phyloP scores from a whole-genome alignment of 768 basidiomycete species.

The Podaxis sp. region DNA sequence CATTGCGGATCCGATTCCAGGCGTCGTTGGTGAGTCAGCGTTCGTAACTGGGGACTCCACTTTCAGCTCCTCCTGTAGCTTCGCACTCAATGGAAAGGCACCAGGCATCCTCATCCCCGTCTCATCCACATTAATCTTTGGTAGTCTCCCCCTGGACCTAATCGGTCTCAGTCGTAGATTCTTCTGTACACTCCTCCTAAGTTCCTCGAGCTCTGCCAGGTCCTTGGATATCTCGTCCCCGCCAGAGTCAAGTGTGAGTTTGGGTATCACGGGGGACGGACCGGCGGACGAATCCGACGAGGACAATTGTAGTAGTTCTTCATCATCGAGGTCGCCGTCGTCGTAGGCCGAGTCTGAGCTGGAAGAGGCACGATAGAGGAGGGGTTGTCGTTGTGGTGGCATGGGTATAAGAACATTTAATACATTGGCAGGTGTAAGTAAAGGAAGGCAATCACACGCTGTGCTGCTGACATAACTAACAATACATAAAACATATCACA shows the following conservation, averaged over 20 bases:
- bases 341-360: constrained; percentile 19
- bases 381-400: constrained; percentile 14
- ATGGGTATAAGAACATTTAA: constrained; percentile 8
- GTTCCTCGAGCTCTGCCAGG: constrained; percentile 63
- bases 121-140: constrained; percentile 38
- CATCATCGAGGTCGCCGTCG: constrained; percentile 36
- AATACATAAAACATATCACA: not conserved
- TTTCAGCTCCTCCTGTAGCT: not conserved
- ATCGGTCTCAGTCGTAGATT: constrained; percentile 81
- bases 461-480: constrained; percentile 15
- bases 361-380: constrained; percentile 10
- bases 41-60: not conserved
- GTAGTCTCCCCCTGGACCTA: constrained; percentile 53
- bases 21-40: not conserved
- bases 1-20: constrained; percentile 8
- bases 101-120: constrained; percentile 20
- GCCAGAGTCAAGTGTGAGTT: constrained; percentile 4
- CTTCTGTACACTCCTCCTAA: constrained; percentile 70
- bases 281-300: constrained; percentile 37
- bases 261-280: constrained; percentile 24
- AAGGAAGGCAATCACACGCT: constrained; percentile 5
- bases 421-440: not conserved
- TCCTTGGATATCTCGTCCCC: constrained; percentile 67
- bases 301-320: constrained; percentile 40
- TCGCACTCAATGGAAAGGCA: constrained; percentile 22